Evolutionary conservation across 2,329 filamentous ascomycete species (phyloP), one percentile per base, ranked within the genome.

Genomic region (Tetracladium maxilliforme): DNA sequence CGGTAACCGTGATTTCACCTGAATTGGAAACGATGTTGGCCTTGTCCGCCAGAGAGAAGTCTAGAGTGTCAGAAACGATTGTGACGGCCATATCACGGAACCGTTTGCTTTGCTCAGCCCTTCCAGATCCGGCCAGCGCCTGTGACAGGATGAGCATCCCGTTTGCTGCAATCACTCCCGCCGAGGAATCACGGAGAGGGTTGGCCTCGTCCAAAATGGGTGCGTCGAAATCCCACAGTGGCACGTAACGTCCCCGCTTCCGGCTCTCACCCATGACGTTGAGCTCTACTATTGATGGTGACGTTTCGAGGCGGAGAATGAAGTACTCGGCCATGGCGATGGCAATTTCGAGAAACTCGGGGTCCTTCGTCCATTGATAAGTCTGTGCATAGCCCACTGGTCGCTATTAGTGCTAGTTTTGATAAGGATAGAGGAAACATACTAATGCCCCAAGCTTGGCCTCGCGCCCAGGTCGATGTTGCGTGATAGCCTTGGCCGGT

Each of bases 151-250:
- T 19, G 0, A 57, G 35, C 43, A 58, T 42, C 0, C 54, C 52
- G 24, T 57, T 56, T 6, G 54, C 51, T 1, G 53, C 49, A 23
- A 56, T 54, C 11, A 46, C 35, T 0, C 51, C 52, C 1, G 52
- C 50, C 0, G 49, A 55, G 3, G 44, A 47, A 12, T 55, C 51
- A 0, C 49, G 36, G 10, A 52, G 21, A 0, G 48, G 47, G 2
- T 30, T 27, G 2, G 14, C 14, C 19, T n/a, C n/a, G n/a, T n/a
- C n/a, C n/a, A n/a, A n/a, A 4, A 38, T 21, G 0, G 47, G 47
- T 1, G 51, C 52, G 22, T 56, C 50, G 19, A 56, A 55, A 25
- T 56, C 52, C 53, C 53, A 56, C 6, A 38, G 29, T 5, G 41
- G 42, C 3, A 43, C 42, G 24, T 31, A 31, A 4, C 31, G 29